These are phyloP conservation scores for Boletus huronensis DNA, from an alignment of 768 basidiomycete species.

Conservation along the genomic window DNA sequence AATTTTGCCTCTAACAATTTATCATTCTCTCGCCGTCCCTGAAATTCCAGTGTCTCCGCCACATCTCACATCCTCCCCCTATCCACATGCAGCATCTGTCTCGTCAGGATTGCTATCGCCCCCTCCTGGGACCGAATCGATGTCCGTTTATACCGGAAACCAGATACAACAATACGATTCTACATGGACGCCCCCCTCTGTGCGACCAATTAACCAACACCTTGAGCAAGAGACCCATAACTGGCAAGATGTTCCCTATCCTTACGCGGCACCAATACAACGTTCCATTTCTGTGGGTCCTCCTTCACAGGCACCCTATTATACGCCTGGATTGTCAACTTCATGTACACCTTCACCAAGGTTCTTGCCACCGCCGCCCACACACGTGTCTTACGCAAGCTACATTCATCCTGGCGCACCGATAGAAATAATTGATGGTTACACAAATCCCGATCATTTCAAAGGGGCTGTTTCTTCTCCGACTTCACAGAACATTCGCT, in stretches of 20 bases:
- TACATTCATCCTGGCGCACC: slow-evolving; percentile 18
- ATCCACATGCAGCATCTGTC: slow-evolving; percentile 17
- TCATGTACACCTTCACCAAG: slow-evolving; percentile 19
- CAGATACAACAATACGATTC: slow-evolving; percentile 8
- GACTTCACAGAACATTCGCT: slow-evolving; percentile 55
- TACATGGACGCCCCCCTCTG: slow-evolving; percentile 6
- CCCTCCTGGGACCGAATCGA: slow-evolving; percentile 14
- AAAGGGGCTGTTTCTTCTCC: slow-evolving; percentile 60
- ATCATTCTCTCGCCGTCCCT: slow-evolving; percentile 61
- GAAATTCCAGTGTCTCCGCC: slow-evolving; percentile 31
- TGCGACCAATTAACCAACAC: slow-evolving; percentile 4
- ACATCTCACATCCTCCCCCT: slow-evolving; percentile 10
- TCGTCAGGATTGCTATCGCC: slow-evolving; percentile 26
- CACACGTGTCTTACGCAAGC: slow-evolving; percentile 19
- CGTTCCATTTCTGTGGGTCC: slow-evolving; percentile 55
- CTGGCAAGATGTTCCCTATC: slow-evolving; percentile 17
- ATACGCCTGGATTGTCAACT: slow-evolving; percentile 37
- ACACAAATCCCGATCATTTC: slow-evolving; percentile 48
- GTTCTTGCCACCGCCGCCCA: slow-evolving; percentile 29
- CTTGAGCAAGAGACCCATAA: slow-evolving; percentile 10
- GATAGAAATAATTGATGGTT: slow-evolving; percentile 11
- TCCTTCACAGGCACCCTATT: slow-evolving; percentile 29
- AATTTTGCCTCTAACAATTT: slow-evolving; percentile 58
- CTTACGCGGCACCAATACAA: slow-evolving; percentile 38
- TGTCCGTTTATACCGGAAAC: slow-evolving; percentile 9